Evolutionary conservation across 148 eudicot genomes (phyloP), one percentile per base, ranked within the genome.

Genomic region (Amaranthus palmeri): DNA sequence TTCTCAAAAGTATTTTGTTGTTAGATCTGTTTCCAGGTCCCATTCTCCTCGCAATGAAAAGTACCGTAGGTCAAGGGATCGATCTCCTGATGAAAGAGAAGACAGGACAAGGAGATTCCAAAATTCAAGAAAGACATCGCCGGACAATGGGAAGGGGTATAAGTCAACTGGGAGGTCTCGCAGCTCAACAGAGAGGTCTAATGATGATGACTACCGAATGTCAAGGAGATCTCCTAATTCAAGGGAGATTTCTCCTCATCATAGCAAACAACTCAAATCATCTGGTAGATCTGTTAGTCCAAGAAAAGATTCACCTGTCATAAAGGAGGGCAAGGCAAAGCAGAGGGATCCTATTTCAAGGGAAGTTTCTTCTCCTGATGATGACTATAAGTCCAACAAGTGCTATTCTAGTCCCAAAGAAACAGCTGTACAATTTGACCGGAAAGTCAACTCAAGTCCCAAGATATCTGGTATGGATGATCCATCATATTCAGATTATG

Each of bases 1-100:
- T 60, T 45, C 43, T n/a, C 56, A 54, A 45, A 43, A 58, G 8
- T 61, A 43, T 57, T 41, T 55, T 66, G 64, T 62, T 65, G 25
- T 75, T 73, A 72, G 88, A 81, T 80, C 89, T 79, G 56, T 77
- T 72, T 86, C 93, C 11, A 78, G 74, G 65, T 83, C 88, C 8
- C 60, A 67, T 55, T 83, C 87, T 66, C 87, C 90, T 5, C 82
- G 70, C 65, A 78, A 74, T 74, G 90, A 79, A 11, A 87, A 79
- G 73, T 73, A 74, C 45, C 65, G 82, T 75, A 79, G 58, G 79
- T 76, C 88, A 67, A 75, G 82, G 77, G 57, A 67, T 36, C 86
- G 87, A 18, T 73, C 59, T 61, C 67, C 46, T 60, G 77, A 76
- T 61, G 64, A 70, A 43, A 81, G 67, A 65, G 71, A 52, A 58